Conservation (phyloP, 1,139 yeast genomes). For the Zygosaccharomyces sapae region DNA sequence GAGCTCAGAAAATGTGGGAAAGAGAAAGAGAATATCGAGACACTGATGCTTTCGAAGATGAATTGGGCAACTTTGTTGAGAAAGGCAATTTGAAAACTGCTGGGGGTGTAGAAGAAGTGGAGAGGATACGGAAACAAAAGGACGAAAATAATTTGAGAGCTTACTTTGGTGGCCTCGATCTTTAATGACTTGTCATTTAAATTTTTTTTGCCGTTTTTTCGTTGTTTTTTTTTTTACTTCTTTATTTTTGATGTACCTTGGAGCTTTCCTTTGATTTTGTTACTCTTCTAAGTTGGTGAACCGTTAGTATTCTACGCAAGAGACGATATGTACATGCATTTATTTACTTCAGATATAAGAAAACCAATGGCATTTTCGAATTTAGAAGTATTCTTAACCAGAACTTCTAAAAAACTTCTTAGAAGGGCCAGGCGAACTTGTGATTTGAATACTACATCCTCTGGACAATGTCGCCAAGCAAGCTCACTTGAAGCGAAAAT, state of each 20-base stretch:
- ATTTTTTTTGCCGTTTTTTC: neutral
- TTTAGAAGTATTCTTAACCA: constrained; percentile 7
- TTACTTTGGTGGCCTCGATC: constrained; percentile 30
- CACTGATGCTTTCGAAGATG: constrained; percentile 72
- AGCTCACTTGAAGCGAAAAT: constrained; percentile 1
- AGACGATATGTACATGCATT: constrained; percentile 3
- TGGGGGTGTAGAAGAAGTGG: constrained; percentile 88
- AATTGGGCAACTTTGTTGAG: constrained; percentile 79
- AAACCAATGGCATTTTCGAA: constrained; percentile 5
- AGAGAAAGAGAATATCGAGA: constrained; percentile 60
- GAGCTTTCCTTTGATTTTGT: neutral
- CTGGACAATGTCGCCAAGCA: constrained; percentile 1
- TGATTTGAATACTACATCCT: constrained; percentile 1
- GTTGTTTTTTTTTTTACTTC: neutral
- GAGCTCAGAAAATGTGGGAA: constrained; percentile 77
- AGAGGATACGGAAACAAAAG: constrained; percentile 58
- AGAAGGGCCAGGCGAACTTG: constrained; percentile 8
- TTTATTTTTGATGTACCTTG: neutral
- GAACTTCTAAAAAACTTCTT: constrained; percentile 10
- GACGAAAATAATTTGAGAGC: constrained; percentile 65
- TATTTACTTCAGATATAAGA: constrained; percentile 4
- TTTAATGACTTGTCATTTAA: constrained; percentile 5
- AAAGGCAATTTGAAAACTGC: constrained; percentile 69
- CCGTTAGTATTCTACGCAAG: too few species aligned
- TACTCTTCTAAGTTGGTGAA: neutral